phyloP scores from a whole-genome alignment of 495 filamentous ascomycete species.

The Hypoxylon rickii region DNA sequence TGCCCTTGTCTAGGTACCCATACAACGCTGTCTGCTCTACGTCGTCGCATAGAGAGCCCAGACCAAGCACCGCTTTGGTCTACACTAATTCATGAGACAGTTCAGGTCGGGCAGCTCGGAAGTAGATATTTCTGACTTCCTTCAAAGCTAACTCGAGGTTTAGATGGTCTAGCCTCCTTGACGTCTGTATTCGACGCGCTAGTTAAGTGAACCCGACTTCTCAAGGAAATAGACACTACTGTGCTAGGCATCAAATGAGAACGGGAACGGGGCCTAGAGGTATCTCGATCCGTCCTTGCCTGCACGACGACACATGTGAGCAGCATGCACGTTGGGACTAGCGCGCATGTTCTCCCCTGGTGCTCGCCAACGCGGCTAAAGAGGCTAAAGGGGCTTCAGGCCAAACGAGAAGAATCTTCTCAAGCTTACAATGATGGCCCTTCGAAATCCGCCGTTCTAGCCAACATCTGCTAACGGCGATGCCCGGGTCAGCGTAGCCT shows the following conservation, averaged over 20 bases:
- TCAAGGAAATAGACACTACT: too few species aligned
- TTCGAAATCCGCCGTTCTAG: constrained; percentile 15
- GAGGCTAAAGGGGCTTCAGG: constrained; percentile 36
- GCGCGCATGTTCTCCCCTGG: constrained; percentile 23
- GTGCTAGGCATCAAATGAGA: constrained; percentile 7
- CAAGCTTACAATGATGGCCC: constrained; percentile 6
- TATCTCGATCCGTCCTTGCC: constrained; percentile 12
- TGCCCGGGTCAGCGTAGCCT: constrained; percentile 17
- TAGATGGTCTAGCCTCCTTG: constrained; percentile 17
- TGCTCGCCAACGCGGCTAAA: constrained; percentile 37
- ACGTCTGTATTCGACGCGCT: neutral
- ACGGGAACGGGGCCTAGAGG: constrained; percentile 12
- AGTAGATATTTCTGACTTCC: neutral
- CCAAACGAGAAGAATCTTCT: constrained; percentile 16
- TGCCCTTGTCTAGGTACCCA: neutral
- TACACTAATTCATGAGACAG: neutral
- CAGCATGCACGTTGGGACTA: constrained; percentile 11
- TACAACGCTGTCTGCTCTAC: neutral
- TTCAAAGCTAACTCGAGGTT: constrained; percentile 8
- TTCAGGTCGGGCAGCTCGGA: neutral
- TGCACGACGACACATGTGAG: constrained; percentile 16
- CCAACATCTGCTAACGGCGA: constrained; percentile 16
- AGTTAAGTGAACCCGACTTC: constrained; percentile 1
- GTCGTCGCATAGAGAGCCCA: constrained; percentile 21
- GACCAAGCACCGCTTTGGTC: constrained; percentile 1